Evolutionary conservation across 1,284 basidiomycete species (phyloP), one percentile per base, ranked within the genome.

Genomic region (Athelia psychrophila): DNA sequence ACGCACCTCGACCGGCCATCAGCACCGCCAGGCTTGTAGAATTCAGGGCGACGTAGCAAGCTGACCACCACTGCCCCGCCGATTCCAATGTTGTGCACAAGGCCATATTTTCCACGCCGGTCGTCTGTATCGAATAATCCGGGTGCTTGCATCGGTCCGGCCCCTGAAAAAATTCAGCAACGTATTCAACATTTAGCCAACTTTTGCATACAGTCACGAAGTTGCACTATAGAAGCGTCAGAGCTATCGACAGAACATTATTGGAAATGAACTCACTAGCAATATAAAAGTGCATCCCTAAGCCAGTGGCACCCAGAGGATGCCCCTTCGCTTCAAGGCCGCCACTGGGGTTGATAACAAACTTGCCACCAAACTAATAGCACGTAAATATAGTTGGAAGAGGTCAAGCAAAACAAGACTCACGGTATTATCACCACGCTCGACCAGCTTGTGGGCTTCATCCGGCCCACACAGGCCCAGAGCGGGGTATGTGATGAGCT

Each of bases 231-330:
- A 32, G 48, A 51, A 23, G 49, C 4, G 44, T 44, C 19, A 8
- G 27, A 40, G 35, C 56, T 46, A 48, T 30, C 30, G 52, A 47
- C 42, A 48, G 40, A 9, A 55, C 32, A 27, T 20, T 48, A 40
- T 42, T 19, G 24, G 36, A 2, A n/a, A 61, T 59, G 9, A 58
- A 75, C 84, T 58, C 65, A 85, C 86, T 88, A 58, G 84, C 80
- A 56, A 94, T 88, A 65, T 92, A 94, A 67, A 91, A 93, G 64
- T 91, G 87, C 90, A 93, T 93, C 32, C 88, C 91, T 16, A 94
- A 69, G 1, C 92, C 92, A 6, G 89, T 92, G 2, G 91, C 92
- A 40, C 92, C 91, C 19, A 93, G 75, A 2, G 91, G 91, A 64
- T 91, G 88, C 2, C 92, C 92, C 65, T 93, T 94, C 30, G 89